Evolutionary conservation across 1,284 basidiomycete genomes (phyloP), one percentile per base, ranked within the genome.

Genomic region (Pterulicium gracile): DNA sequence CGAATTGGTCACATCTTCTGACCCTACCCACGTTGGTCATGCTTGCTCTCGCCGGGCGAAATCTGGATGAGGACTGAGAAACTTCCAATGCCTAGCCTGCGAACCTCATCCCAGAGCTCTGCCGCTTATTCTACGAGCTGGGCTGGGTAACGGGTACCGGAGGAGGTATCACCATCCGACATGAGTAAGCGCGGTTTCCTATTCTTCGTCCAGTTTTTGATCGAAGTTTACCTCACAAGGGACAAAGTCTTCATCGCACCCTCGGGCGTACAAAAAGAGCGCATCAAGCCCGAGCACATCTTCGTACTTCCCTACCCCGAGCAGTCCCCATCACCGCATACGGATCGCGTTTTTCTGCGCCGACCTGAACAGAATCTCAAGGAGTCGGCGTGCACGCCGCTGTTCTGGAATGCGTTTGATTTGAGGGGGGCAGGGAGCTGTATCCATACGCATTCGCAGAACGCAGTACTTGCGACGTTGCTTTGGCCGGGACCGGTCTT

Each of bases 401-500:
- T 92, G n/a, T 92, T 92, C 67, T 91, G 86, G 85, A 90, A 90
- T 58, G 87, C 88, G 2, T 92, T 89, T 59, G 81, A 84, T 22
- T 63, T 84, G 55, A 70, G 87, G 17, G 68, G 75, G 45, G 88
- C 87, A 2, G 82, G 83, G 1, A 83, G 85, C 43, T 91, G 88
- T 55, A 89, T 92, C 50, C 89, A 92, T 58, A 91, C 88, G 0
- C 89, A 92, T 59, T 86, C 81, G 1, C 89, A 91, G 58, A 74
- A 88, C 58, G 87, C 86, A 45, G 89, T 92, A 32, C 85, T 91
- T 77, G 81, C 82, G 3, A 91, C 88, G 0, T 62, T 92, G 23
- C 67, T 90, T 4, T 88, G 84, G 72, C 68, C 73, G 4, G 81
- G 75, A 0, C 66, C 72, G 27, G 67, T 78, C 22, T 91, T 91